Evolutionary conservation across 2,329 filamentous ascomycete species (phyloP).

Genomic region (Colletotrichum coccodes): DNA sequence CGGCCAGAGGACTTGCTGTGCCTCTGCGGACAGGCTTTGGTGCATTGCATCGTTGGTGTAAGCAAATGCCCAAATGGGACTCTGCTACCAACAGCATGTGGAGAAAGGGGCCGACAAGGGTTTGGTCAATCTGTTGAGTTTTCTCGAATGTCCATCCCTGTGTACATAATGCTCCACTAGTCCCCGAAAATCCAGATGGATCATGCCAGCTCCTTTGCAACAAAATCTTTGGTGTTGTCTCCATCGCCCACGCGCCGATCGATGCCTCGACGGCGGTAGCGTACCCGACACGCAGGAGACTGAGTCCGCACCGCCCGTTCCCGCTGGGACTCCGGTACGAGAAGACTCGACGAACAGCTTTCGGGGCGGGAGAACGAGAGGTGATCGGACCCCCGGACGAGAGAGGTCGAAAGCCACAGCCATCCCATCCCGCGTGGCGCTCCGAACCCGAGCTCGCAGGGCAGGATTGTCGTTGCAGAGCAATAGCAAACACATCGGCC

Average conservation of each 20-base stretch:
- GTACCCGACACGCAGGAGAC: neutral
- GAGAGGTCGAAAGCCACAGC: neutral
- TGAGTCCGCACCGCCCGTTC: neutral
- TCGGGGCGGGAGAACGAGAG: neutral
- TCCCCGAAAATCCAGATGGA: neutral
- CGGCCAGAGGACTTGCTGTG: neutral
- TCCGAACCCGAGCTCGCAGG: neutral
- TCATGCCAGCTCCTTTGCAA: neutral
- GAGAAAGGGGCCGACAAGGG: constrained; percentile 19
- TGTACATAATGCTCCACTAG: constrained; percentile 13
- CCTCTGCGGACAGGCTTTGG: neutral
- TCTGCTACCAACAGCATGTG: neutral
- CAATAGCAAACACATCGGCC: neutral
- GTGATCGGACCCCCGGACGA: neutral
- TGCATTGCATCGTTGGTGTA: neutral
- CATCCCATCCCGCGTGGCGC: constrained; percentile 1
- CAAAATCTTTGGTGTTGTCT: neutral
- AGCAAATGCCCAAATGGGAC: neutral
- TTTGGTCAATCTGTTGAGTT: neutral
- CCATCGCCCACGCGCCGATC: neutral
- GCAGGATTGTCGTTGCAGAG: too few species aligned
- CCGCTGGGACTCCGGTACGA: neutral
- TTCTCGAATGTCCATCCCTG: constrained; percentile 1
- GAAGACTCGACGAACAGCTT: neutral
- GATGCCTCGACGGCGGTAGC: neutral